Evolutionary conservation across 257 asterid species (phyloP), one percentile per base, ranked within the genome.

Genomic region (Verbascum thapsus): DNA sequence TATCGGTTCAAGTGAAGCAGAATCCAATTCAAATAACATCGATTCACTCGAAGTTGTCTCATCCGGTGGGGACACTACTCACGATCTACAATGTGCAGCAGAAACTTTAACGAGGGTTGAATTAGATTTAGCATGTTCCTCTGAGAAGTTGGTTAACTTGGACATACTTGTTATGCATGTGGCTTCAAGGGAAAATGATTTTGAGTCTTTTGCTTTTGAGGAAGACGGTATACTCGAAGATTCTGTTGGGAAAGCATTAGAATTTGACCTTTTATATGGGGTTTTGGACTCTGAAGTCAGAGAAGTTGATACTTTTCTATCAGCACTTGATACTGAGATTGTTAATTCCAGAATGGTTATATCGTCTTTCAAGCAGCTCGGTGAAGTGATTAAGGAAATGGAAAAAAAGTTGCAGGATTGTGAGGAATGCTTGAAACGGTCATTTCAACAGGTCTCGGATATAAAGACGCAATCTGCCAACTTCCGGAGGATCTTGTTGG

Each of bases 181-280:
- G 69, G 89, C 78, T 44, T 77, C 92, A 37, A 84, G 95, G 78
- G 96, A 86, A 81, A 76, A 69, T 72, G 96, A 84, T 70, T 84
- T 85, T 55, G 96, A 86, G 81, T 83, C 88, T 64, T 88, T 84
- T 73, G 74, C 68, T 52, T 64, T 44, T 3, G 91, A 72, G 54
- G 77, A 74, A 40, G 88, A 74, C 58, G 50, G n/a, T n/a, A 53
- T 50, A 12, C 20, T 42, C 23, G 81, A 78, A 73, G 88, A 66
- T 56, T 69, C 76, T 37, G 74, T 66, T 38, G 67, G 72, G 61
- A 86, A 76, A 69, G 95, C 95, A 48, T 53, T 90, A 34, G 83
- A 90, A 64, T 94, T 84, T 78, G 95, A 94, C 70, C 74, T 85
- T 68, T 74, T 94, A 64, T 81, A 82, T 58, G 95, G 88, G 48